Conservation (phyloP, 2,329 filamentous ascomycete species). For the Penicillium sp. region DNA sequence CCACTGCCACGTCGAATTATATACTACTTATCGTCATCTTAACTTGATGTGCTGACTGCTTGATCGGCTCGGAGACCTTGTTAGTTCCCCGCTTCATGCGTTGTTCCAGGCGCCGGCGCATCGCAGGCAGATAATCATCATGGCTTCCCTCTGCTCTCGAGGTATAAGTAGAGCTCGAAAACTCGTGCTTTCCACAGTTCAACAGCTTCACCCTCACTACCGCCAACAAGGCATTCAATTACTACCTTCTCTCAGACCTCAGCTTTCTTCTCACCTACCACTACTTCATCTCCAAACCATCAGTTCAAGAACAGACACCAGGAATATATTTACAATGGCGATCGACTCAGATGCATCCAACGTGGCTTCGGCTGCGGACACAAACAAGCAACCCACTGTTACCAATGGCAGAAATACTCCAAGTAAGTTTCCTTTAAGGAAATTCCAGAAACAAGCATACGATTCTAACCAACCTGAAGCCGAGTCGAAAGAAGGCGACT, state of each 20-base stretch:
- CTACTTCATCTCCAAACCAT: background rate
- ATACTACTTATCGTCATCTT: background rate
- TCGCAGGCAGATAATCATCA: background rate
- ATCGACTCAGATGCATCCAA: background rate
- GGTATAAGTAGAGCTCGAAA: background rate
- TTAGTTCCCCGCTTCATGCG: background rate
- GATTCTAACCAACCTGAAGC: background rate
- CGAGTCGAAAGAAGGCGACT: background rate
- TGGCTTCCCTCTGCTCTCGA: background rate
- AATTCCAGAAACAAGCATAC: background rate
- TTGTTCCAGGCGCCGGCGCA: background rate
- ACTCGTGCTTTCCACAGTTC: background rate
- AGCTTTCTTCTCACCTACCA: background rate
- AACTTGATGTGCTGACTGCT: background rate
- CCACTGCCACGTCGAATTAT: background rate
- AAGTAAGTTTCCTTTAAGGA: background rate
- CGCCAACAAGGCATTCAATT: background rate
- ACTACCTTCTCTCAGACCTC: background rate
- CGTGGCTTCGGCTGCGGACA: background rate
- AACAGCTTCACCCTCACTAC: background rate
- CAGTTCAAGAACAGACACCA: background rate
- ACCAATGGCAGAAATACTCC: background rate
- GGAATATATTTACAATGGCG: background rate
- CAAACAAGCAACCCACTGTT: background rate
- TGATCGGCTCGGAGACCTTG: background rate